Percentiles rank a stretch among this genome's conserved stretches.
Evolutionary conservation across 176 grass and related monocot species (phyloP).

Genomic region (Oryza glaberrima): DNA sequence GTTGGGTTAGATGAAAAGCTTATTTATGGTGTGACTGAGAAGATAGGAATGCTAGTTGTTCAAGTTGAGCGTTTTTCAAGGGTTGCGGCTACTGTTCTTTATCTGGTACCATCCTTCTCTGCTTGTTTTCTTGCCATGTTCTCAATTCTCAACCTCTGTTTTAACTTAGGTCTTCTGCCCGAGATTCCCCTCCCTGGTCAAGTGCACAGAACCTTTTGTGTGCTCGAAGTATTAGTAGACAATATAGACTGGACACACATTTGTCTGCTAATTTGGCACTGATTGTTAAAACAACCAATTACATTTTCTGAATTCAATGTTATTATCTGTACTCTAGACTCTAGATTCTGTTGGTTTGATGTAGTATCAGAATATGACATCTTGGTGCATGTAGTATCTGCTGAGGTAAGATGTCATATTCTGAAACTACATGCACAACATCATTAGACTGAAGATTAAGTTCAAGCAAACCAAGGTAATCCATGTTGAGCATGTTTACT

Average conservation of each 20-base stretch:
- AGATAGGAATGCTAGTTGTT: conserved; percentile 81
- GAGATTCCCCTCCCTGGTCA: conserved; percentile 32
- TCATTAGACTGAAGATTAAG: conserved; percentile 14
- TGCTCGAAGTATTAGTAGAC: neutral
- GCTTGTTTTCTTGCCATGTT: neutral
- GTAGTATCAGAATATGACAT: neutral
- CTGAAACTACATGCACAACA: too few species aligned
- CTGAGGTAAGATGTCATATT: neutral
- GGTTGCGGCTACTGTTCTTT: conserved; percentile 69
- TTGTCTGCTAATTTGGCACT: conserved; percentile 6
- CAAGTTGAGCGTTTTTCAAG: conserved; percentile 93
- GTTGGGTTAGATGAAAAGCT: conserved; percentile 92
- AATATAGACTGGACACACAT: neutral
- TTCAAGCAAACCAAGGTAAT: neutral
- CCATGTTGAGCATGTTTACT: neutral
- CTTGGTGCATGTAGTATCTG: neutral
- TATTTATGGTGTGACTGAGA: conserved; percentile 83
- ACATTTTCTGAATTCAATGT: neutral
- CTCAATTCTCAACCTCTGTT: neutral
- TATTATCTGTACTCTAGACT: neutral
- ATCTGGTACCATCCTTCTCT: conserved; percentile 63
- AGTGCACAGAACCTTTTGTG: conserved; percentile 2
- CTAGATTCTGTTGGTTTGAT: neutral
- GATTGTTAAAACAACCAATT: conserved; percentile 4
- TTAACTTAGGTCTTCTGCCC: neutral